Evolutionary conservation across 1,284 basidiomycete species (phyloP), one percentile per base, ranked within the genome.

Genomic region (Trametes pubescens): DNA sequence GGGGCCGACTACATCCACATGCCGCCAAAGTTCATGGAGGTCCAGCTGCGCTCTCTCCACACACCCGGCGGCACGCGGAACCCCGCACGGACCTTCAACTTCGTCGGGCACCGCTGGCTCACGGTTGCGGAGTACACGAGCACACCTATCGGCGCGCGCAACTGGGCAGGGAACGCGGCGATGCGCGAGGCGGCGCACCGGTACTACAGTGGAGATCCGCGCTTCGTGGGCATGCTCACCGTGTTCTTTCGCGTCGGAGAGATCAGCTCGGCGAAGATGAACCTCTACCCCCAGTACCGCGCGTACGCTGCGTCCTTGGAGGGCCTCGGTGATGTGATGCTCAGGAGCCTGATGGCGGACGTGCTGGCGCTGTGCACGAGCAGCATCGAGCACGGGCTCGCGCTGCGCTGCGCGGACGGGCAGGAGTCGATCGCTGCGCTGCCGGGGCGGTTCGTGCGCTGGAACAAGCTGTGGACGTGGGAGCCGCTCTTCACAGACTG

Each of bases 1-100:
- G 56, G 61, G 18, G 55, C 51, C 26, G 51, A 53, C 24, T 16
- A 16, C 22, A n/a, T 53, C 40, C 21, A 21, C 43, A 24, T 5
- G 8, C 44, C 44, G 22, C 44, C 44, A 21, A 46, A 46, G 22
- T 18, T 46, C n/a, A 2, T 46, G n/a, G 9, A 46, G 44, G 5
- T 46, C 44, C 3, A 14, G 16, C 22, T 46, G 16, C n/a, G 22
- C 13, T 46, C 8, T 10, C 44, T 46, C 44, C 21, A 18, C 22
- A 24, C 44, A 4, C 44, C 44, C 44, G 44, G 44, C n/a, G 8
- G 9, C 44, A 10, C 44, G 44, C 44, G 44, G 9, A 21, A 46
- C 44, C 44, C 44, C n/a, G 44, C 44, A 5, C 18, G 22, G 13
- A n/a, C 44, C 13, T 46, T 46, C 44, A 10, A 11, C 13, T 46